Evolutionary conservation across 345 rosid genomes (phyloP).

Genomic region (Pugionium cornutum): DNA sequence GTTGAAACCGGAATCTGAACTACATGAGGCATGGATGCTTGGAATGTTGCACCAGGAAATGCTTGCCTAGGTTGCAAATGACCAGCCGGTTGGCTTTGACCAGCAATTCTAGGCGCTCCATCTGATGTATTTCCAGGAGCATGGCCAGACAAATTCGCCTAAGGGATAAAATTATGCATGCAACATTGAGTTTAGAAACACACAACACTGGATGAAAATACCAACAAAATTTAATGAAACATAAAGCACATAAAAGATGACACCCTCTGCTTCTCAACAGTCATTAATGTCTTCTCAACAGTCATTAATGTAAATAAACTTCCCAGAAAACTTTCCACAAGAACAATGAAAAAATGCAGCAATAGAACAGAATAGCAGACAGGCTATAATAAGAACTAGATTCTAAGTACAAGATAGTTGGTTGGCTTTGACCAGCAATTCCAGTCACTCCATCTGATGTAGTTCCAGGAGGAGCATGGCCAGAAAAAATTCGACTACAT

Average conservation of each 20-base stretch:
- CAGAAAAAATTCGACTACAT: conserved; percentile 50
- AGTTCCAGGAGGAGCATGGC: conserved; percentile 50
- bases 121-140: conserved; percentile 52
- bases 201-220: neutral
- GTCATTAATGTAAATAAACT: neutral
- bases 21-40: conserved; percentile 51
- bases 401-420: conserved; percentile 18
- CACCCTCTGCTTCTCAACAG: conserved; percentile 8
- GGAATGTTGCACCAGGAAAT: conserved; percentile 55
- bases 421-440: conserved; percentile 50
- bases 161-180: conserved; percentile 26
- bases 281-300: conserved; percentile 1
- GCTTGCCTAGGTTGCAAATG: conserved; percentile 56
- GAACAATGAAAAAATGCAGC: neutral
- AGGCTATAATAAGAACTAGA: too few species aligned
- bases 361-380: conserved; percentile 4
- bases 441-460: conserved; percentile 45
- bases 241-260: neutral
- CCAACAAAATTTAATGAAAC: conserved; percentile 5
- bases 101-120: conserved; percentile 43
- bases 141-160: conserved; percentile 54
- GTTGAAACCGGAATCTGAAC: conserved; percentile 62
- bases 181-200: conserved; percentile 6
- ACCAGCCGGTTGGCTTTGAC: conserved; percentile 54
- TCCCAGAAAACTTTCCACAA: conserved; percentile 1